phyloP scores from a whole-genome alignment of 2,329 filamentous ascomycete genomes.

The Macrophomina phaseolina region DNA sequence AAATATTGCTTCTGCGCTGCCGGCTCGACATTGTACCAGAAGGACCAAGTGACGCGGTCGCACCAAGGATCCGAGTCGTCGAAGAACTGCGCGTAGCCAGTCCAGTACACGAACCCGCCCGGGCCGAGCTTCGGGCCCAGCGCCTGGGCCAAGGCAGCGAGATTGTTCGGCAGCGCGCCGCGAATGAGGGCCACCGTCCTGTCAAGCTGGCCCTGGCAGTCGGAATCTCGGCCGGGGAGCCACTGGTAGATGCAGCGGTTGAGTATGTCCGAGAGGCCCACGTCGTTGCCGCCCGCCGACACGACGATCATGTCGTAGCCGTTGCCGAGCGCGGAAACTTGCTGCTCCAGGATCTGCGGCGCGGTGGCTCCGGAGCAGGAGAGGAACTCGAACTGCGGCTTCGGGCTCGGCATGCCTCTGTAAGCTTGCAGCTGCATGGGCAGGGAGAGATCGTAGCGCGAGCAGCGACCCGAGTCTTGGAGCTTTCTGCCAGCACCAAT shows the following conservation, averaged over 20 bases:
- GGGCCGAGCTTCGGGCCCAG: not conserved
- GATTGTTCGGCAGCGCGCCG: not conserved
- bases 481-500: not conserved
- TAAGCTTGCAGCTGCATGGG: not conserved
- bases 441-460: not conserved
- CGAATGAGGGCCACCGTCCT: not conserved
- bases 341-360: not conserved
- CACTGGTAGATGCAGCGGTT: slow-evolving; percentile 18
- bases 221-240: not conserved
- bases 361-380: slow-evolving; percentile 10
- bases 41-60: slow-evolving; percentile 11
- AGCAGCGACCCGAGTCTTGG: not conserved
- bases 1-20: slow-evolving; percentile 6
- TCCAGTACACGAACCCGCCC: not conserved
- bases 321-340: not conserved
- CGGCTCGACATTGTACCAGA: not conserved
- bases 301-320: slow-evolving; percentile 17
- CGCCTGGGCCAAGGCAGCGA: not conserved
- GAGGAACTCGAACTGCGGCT: not conserved
- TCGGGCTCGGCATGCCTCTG: not conserved
- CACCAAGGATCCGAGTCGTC: not conserved
- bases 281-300: slow-evolving; percentile 14
- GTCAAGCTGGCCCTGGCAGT: not conserved
- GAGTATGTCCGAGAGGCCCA: slow-evolving; percentile 12
- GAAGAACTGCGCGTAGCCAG: not conserved